Conservation (phyloP, 805 yeast genomes). For the Wickerhamomyces xylosicus region DNA sequence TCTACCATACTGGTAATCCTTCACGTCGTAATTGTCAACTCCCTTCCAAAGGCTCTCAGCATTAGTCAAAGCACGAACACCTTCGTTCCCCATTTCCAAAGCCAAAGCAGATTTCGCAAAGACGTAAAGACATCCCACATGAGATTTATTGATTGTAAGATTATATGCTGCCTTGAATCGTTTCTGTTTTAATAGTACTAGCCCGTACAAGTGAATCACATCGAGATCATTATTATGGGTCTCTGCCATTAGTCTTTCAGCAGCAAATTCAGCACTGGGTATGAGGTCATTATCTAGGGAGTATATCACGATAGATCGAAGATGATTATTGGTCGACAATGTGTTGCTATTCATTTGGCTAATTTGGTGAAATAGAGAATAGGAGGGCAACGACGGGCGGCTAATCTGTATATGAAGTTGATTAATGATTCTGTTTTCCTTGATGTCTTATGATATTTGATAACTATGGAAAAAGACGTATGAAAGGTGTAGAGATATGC, state of each 20-base stretch:
- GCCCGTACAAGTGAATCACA: conserved; percentile 58
- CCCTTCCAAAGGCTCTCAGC: conserved; percentile 28
- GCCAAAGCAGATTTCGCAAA: conserved; percentile 59
- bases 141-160: conserved; percentile 33
- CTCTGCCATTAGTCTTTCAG: conserved; percentile 72
- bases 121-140: conserved; percentile 68
- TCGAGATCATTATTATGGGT: conserved; percentile 33
- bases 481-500: no score
- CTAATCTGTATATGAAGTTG: no score
- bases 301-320: conserved; percentile 54
- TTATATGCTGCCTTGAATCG: conserved; percentile 56
- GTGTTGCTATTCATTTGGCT: background rate
- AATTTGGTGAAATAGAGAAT: no score
- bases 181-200: conserved; percentile 48
- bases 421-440: no score
- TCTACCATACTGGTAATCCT: conserved; percentile 29
- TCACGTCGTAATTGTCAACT: conserved; percentile 5
- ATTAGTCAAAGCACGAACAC: conserved; percentile 39
- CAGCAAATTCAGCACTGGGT: conserved; percentile 74
- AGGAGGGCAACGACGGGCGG: no score
- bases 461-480: no score
- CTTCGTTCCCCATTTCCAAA: conserved; percentile 47
- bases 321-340: conserved; percentile 18
- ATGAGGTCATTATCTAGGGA: conserved; percentile 61
- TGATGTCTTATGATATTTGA: no score